phyloP scores from a whole-genome alignment of 495 filamentous ascomycete species.

The Annulohypoxylon nitens region DNA sequence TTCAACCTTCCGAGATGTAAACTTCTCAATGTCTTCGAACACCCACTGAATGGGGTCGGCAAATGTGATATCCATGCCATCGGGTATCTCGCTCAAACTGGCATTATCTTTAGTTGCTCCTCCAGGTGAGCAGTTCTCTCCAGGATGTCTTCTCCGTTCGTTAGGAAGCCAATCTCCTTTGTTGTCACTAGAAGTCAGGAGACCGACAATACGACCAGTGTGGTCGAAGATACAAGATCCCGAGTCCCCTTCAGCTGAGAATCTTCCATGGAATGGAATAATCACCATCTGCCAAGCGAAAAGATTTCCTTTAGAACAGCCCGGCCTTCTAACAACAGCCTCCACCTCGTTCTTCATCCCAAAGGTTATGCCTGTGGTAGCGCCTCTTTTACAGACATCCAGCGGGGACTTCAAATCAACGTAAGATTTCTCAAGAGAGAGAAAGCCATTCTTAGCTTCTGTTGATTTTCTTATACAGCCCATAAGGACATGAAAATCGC shows the following conservation, averaged over 20 bases:
- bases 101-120: neutral
- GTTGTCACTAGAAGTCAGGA: neutral
- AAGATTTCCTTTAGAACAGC: neutral
- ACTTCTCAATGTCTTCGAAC: neutral
- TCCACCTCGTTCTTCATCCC: neutral
- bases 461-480: too few species aligned
- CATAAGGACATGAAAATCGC: too few species aligned
- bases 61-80: neutral
- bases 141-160: neutral
- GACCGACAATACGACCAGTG: neutral
- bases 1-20: slow-evolving; percentile 4
- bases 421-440: neutral
- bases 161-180: neutral
- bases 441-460: neutral
- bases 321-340: neutral
- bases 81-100: neutral
- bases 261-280: neutral
- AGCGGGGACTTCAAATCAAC: neutral
- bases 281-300: neutral
- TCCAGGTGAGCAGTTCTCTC: neutral
- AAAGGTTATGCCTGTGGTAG: neutral
- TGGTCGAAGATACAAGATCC: neutral
- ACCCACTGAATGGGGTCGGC: slow-evolving; percentile 1
- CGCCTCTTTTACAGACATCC: neutral
- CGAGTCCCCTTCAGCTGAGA: neutral